phyloP scores from a whole-genome alignment of 257 asterid species.

The Solanum appendiculatum region DNA sequence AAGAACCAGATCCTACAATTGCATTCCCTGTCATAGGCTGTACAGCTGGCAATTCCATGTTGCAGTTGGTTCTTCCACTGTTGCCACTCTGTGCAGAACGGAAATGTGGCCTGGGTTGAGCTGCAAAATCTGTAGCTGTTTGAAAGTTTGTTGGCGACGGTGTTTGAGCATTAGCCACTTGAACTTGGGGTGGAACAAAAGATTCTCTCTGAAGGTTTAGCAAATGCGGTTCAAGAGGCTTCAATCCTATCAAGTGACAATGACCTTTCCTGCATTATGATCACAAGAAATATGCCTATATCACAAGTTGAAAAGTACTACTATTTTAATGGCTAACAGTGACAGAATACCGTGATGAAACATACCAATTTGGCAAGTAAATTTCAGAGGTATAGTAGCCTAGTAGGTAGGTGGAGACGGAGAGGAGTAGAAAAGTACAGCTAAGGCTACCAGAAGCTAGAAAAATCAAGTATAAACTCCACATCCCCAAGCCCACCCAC shows the following conservation, averaged over 20 bases:
- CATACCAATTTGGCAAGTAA: not conserved
- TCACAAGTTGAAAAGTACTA: not conserved
- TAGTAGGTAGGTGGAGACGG: not conserved
- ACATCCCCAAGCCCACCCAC: not conserved
- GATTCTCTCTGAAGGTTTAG: conserved; percentile 11
- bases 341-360: not conserved
- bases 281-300: not conserved
- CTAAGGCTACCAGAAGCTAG: not conserved
- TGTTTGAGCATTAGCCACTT: conserved; percentile 22
- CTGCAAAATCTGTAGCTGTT: conserved; percentile 12
- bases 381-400: not conserved
- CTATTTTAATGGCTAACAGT: not conserved
- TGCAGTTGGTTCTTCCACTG: conserved; percentile 5
- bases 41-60: conserved; percentile 11
- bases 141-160: conserved; percentile 6
- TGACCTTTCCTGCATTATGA: conserved; percentile 49
- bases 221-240: conserved; percentile 20
- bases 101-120: conserved; percentile 18
- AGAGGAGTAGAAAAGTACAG: not conserved
- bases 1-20: conserved; percentile 26
- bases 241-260: conserved; percentile 57
- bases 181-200: conserved; percentile 23
- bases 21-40: conserved; percentile 16
- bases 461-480: not conserved
- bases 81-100: conserved; percentile 24